Conservation (phyloP, 176 grass and related monocot species). For the Bolboschoenus planiculmis region DNA sequence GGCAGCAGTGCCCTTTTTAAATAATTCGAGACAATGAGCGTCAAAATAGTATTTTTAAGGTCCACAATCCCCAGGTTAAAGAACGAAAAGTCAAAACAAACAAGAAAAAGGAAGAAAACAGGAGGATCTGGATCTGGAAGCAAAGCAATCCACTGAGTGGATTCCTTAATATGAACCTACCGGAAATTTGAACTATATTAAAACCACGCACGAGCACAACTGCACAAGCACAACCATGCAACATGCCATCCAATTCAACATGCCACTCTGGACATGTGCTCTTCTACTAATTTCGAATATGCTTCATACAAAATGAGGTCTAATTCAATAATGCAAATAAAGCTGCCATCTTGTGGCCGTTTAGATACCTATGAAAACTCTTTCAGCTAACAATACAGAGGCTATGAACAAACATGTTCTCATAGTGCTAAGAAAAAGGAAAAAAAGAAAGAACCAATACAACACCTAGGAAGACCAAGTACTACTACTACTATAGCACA, state of each 20-base stretch:
- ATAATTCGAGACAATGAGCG: too few relatives aligned
- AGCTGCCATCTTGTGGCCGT: background rate
- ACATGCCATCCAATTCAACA: constrained; percentile 6
- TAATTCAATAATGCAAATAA: constrained; percentile 3
- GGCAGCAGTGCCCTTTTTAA: too few relatives aligned
- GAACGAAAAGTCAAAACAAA: too few relatives aligned
- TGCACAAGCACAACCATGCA: background rate
- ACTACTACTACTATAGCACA: constrained; percentile 8
- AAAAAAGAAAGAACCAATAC: background rate
- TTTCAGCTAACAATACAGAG: constrained; percentile 14
- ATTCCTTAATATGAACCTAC: background rate
- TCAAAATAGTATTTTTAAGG: too few relatives aligned
- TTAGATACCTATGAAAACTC: constrained; percentile 9
- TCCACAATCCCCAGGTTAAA: too few relatives aligned
- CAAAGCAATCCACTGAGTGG: background rate
- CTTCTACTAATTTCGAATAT: background rate
- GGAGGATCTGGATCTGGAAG: background rate
- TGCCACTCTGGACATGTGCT: constrained; percentile 14
- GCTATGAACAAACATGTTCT: constrained; percentile 17
- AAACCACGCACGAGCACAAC: background rate
- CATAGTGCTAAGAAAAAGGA: background rate
- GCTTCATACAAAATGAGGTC: background rate
- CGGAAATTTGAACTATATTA: background rate
- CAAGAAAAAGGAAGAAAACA: background rate
- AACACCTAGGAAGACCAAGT: constrained; percentile 10